Conservation (phyloP, 2,329 filamentous ascomycete genomes). For the Xylaria sp. region DNA sequence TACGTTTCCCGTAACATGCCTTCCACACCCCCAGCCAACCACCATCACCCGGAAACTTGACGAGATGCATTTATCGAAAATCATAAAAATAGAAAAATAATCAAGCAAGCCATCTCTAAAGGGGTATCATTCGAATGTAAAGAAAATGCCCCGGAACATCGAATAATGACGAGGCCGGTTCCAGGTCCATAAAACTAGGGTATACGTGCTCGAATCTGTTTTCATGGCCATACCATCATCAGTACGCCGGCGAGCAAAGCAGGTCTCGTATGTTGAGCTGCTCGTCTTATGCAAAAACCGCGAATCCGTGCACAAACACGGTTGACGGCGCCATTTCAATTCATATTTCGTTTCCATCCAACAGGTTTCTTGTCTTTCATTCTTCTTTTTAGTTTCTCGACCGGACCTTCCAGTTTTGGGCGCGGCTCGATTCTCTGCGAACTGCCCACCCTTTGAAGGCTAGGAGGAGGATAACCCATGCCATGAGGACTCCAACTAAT, state of each 20-base stretch:
- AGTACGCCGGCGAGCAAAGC: slow-evolving; percentile 38
- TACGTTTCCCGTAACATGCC: neutral
- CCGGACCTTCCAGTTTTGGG: slow-evolving; percentile 37
- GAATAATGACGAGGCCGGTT: slow-evolving; percentile 21
- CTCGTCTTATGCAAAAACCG: slow-evolving; percentile 29
- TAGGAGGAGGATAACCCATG: slow-evolving; percentile 81
- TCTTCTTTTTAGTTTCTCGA: slow-evolving; percentile 33
- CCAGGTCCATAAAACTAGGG: slow-evolving; percentile 2
- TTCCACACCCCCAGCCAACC: neutral
- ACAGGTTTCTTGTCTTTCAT: neutral
- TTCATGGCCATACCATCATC: slow-evolving; percentile 23
- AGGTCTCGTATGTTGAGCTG: slow-evolving; percentile 32
- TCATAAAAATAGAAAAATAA: slow-evolving; percentile 8
- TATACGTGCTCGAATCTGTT: slow-evolving; percentile 14
- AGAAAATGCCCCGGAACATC: slow-evolving; percentile 48
- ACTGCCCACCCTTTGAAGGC: slow-evolving; percentile 90
- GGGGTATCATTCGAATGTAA: slow-evolving; percentile 49
- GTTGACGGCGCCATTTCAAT: neutral
- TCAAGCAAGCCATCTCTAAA: slow-evolving; percentile 35
- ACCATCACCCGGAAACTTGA: neutral
- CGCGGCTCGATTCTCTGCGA: slow-evolving; percentile 55
- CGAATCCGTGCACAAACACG: slow-evolving; percentile 5
- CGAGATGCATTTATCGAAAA: slow-evolving; percentile 21
- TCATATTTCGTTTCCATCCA: slow-evolving; percentile 9
- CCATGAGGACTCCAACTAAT: slow-evolving; percentile 83